A percentile compares a stretch with the other conserved stretches of the same genome.
Conservation (phyloP, 345 rosid species). For the Anastatica hierochuntica region DNA sequence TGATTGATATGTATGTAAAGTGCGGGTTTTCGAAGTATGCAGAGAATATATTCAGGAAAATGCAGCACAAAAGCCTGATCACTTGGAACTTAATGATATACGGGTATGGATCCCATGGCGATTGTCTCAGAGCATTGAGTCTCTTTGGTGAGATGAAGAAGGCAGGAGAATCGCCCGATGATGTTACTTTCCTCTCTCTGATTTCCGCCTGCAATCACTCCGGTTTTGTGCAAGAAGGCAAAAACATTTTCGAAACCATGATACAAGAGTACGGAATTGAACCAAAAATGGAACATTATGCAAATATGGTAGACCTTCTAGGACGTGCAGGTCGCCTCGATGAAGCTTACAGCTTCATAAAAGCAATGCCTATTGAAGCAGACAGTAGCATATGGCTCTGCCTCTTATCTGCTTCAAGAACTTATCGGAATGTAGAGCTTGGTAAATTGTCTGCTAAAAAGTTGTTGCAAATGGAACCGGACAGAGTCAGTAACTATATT, state of each 20-base stretch:
- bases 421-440: slow-evolving; percentile 44
- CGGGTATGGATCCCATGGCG: slow-evolving; percentile 74
- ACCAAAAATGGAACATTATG: slow-evolving; percentile 59
- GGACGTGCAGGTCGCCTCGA: slow-evolving; percentile 61
- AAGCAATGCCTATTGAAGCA: slow-evolving; percentile 43
- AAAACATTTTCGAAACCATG: slow-evolving; percentile 43
- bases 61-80: slow-evolving; percentile 43
- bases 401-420: slow-evolving; percentile 51
- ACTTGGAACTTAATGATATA: slow-evolving; percentile 71
- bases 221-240: slow-evolving; percentile 57
- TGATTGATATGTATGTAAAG: slow-evolving; percentile 76
- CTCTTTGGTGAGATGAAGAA: slow-evolving; percentile 52
- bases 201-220: slow-evolving; percentile 79
- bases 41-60: slow-evolving; percentile 35
- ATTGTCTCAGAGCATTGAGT: slow-evolving; percentile 38
- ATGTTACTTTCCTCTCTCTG: slow-evolving; percentile 57
- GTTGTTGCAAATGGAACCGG: slow-evolving; percentile 45
- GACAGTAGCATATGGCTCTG: slow-evolving; percentile 67
- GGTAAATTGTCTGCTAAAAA: slow-evolving; percentile 56
- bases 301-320: slow-evolving; percentile 61
- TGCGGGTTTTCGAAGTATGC: slow-evolving; percentile 60
- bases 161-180: slow-evolving; percentile 43
- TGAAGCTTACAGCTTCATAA: slow-evolving; percentile 49
- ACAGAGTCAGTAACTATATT: slow-evolving; percentile 48
- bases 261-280: slow-evolving; percentile 35